Evolutionary conservation across 768 basidiomycete genomes (phyloP).

Genomic region (Lentinus brumalis): DNA sequence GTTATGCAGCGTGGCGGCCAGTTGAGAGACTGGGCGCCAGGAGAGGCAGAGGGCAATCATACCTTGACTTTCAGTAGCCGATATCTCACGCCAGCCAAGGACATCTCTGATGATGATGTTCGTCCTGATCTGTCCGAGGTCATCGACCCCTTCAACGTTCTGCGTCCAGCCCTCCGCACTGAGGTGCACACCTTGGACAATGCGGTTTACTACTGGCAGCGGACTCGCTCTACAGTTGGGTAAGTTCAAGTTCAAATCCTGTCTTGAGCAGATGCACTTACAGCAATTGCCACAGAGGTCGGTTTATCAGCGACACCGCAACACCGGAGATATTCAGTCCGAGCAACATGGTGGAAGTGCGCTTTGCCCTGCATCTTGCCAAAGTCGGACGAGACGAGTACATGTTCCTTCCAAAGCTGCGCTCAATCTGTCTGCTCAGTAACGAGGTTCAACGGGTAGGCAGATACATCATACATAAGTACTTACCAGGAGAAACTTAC

Average conservation of each 20-base stretch:
- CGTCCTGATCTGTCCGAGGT: neutral
- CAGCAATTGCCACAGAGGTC: too few relatives aligned
- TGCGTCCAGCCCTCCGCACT: neutral
- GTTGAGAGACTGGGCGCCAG: neutral
- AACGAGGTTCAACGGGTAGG: neutral
- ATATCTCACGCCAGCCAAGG: too few relatives aligned
- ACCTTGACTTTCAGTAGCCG: neutral
- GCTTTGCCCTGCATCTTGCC: too few relatives aligned
- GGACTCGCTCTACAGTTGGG: too few relatives aligned
- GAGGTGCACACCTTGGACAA: neutral
- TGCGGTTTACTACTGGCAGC: neutral
- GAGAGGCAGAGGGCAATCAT: neutral
- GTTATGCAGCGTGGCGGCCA: neutral
- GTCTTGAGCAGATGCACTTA: too few relatives aligned
- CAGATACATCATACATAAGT: too few relatives aligned
- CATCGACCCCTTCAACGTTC: neutral
- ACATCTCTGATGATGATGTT: neutral
- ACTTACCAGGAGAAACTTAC: too few relatives aligned
- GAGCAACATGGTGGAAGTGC: neutral
- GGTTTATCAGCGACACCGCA: too few relatives aligned
- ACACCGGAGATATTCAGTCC: neutral
- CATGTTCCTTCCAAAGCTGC: too few relatives aligned
- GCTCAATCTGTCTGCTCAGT: too few relatives aligned
- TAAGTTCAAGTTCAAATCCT: too few relatives aligned
- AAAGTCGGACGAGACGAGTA: too few relatives aligned